A percentile compares a stretch with the other conserved stretches of the same genome.
These are phyloP conservation scores for Lentinula lateritia DNA, from an alignment of 768 basidiomycete species.

Conservation along the genomic window DNA sequence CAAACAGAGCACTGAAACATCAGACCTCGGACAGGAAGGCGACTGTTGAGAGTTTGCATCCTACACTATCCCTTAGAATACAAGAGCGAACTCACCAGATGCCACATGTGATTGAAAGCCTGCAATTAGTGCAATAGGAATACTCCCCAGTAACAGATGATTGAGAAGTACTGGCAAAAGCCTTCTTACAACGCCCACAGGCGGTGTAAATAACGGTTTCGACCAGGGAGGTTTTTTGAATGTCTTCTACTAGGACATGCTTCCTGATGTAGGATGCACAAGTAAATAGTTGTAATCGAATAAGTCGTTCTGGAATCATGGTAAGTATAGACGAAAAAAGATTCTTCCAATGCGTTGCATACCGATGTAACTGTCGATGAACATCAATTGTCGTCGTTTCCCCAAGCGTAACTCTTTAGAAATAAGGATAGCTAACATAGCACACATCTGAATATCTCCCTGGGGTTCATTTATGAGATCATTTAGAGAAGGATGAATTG, in stretches of 20 bases:
- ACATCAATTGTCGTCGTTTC: slow-evolving; percentile 36
- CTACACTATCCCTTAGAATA: neutral
- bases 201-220: slow-evolving; percentile 68
- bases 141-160: slow-evolving; percentile 35
- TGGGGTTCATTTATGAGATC: slow-evolving; percentile 19
- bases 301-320: slow-evolving; percentile 50
- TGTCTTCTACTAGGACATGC: slow-evolving; percentile 42
- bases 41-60: slow-evolving; percentile 35
- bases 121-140: slow-evolving; percentile 56
- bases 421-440: slow-evolving; percentile 62
- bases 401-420: slow-evolving; percentile 50
- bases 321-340: neutral
- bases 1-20: slow-evolving; percentile 75
- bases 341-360: slow-evolving; percentile 9
- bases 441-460: slow-evolving; percentile 82
- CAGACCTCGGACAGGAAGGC: slow-evolving; percentile 66
- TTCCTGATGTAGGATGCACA: slow-evolving; percentile 77
- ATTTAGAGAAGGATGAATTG: neutral
- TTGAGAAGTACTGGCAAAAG: slow-evolving; percentile 35
- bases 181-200: slow-evolving; percentile 67
- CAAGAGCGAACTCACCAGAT: slow-evolving; percentile 54
- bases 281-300: slow-evolving; percentile 53
- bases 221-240: slow-evolving; percentile 52
- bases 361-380: slow-evolving; percentile 76
- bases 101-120: slow-evolving; percentile 44